Percentiles rank a stretch among this genome's conserved stretches.
Evolutionary conservation across 305 asterid species (phyloP).

Genomic region (Salvia sclarea): DNA sequence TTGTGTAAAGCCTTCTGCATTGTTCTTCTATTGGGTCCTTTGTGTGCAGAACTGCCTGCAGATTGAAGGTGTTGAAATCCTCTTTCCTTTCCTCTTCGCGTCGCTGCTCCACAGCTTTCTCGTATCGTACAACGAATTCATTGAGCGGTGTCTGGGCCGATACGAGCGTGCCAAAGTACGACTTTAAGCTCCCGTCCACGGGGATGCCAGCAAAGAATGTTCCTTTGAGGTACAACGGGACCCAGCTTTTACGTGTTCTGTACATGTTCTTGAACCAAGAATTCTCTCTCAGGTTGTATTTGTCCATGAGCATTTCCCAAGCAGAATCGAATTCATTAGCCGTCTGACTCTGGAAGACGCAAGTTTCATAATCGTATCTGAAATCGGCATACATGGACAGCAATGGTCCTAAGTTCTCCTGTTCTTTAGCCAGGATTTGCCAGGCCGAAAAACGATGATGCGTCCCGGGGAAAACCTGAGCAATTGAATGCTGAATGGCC

Average conservation of each 20-base stretch:
- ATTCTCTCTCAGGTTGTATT: slow-evolving; percentile 66
- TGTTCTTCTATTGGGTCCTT: slow-evolving; percentile 98
- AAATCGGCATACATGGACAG: slow-evolving; percentile 71
- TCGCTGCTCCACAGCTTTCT: slow-evolving; percentile 71
- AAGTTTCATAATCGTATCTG: slow-evolving; percentile 80
- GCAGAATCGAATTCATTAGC: slow-evolving; percentile 81
- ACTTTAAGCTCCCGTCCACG: slow-evolving; percentile 71
- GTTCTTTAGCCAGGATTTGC: slow-evolving; percentile 73
- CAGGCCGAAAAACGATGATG: slow-evolving; percentile 84
- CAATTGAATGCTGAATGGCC: slow-evolving; percentile 62
- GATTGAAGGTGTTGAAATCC: slow-evolving; percentile 75
- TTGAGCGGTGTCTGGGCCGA: slow-evolving; percentile 61
- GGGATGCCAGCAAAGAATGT: slow-evolving; percentile 95
- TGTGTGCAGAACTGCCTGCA: slow-evolving; percentile 75
- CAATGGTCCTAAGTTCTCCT: slow-evolving; percentile 65
- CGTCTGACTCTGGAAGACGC: slow-evolving; percentile 75
- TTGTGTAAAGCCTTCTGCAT: slow-evolving; percentile 79
- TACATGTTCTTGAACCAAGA: slow-evolving; percentile 86
- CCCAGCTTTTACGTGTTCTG: slow-evolving; percentile 84
- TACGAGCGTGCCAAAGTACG: slow-evolving; percentile 62
- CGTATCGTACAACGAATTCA: slow-evolving; percentile 73
- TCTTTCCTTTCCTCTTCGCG: slow-evolving; percentile 90
- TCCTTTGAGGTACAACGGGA: slow-evolving; percentile 66
- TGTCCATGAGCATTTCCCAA: slow-evolving; percentile 76
- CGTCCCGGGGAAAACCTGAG: slow-evolving; percentile 76